Base-by-base conservation (phyloP, 2,329 filamentous ascomycete genomes). In the Phialophora tarda region DNA sequence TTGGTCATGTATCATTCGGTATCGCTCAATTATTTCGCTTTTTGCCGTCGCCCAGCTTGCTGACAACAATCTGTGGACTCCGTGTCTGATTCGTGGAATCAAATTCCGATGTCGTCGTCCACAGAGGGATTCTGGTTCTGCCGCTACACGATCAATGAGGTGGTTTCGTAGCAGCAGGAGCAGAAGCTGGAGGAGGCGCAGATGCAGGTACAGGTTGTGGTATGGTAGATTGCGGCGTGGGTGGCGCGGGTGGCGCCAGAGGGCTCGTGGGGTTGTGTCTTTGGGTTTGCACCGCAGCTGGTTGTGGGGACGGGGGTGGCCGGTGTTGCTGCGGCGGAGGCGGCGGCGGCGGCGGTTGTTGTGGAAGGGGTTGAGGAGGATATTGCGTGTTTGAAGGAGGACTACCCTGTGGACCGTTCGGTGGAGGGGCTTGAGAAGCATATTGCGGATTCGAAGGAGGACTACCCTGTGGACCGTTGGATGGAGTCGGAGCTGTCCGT, bases 321-420 rank as follows among this genome's bases (percentile, higher is more conserved):
- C 28, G 32, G 14, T 23, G 54, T 11, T 58, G 28, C 24, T 14
- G 60, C 4, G 12, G 56, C 21, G 32, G 38, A 2, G 60, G 48
- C 12, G 44, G 59, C 41, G 26, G 55, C 44, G 38, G 63, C n/a
- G 34, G 14, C 7, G 48, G 24, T 48, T 55, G 50, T 12, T 50
- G 41, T 58, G 26, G 59, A 30, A 38, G 30, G 6, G 48, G 56
- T 24, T 64, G 61, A 48, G n/a, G 63, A 21, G 51, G 48, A 26
- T 50, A 57, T 24, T 54, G 62, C 12, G 14, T 2, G 23, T 51
- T 65, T 53, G 53, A 44, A 21, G 24, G 21, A n/a, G 38, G 17
- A 44, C 38, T n/a, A n/a, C 38, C 38, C 17, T 44, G 38, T 44
- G 38, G 38, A 41, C 14, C 38, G 21, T 34, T 21, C 54, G 61